Percentiles rank a stretch among this genome's conserved stretches.
Conservation (phyloP, 768 basidiomycete genomes). For the Collybia sp. region DNA sequence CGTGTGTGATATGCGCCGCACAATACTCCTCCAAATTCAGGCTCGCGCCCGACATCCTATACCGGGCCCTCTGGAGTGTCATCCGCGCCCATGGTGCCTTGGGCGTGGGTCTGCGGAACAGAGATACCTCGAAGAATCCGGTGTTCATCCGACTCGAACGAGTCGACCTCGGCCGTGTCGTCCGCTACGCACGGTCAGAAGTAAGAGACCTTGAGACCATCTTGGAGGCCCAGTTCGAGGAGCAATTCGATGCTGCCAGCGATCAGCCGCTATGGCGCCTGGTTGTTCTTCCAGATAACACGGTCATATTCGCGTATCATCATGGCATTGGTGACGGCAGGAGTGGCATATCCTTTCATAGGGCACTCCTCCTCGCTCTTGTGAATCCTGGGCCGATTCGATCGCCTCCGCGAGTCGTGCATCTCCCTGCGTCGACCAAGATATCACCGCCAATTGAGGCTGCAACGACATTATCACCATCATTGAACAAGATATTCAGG, state of each 20-base stretch:
- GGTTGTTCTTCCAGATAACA: slow-evolving; percentile 23
- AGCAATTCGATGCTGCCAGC: slow-evolving; percentile 17
- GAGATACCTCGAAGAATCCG: slow-evolving; percentile 8
- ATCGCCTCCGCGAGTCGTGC: slow-evolving; percentile 2
- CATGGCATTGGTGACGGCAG: slow-evolving; percentile 36
- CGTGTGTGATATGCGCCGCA: slow-evolving; percentile 26
- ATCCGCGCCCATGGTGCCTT: slow-evolving; percentile 24
- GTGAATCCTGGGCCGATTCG: slow-evolving; percentile 5
- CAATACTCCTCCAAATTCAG: slow-evolving; percentile 14
- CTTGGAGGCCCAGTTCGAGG: slow-evolving; percentile 19
- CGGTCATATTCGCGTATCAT: slow-evolving; percentile 29
- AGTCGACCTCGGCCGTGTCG: slow-evolving; percentile 22
- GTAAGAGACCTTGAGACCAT: slow-evolving; percentile 14
- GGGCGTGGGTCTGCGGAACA: slow-evolving; percentile 20
- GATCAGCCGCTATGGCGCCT: slow-evolving; percentile 34
- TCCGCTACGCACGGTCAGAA: slow-evolving; percentile 13
- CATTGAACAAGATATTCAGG: slow-evolving; percentile 16
- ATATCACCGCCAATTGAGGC: slow-evolving; percentile 23
- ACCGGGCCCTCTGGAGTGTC: slow-evolving; percentile 18
- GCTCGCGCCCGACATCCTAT: slow-evolving; percentile 20
- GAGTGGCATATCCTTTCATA: slow-evolving; percentile 33
- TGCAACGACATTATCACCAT: slow-evolving; percentile 18
- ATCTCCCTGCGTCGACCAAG: slow-evolving; percentile 8
- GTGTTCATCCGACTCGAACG: slow-evolving; percentile 20
- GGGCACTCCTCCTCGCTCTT: slow-evolving; percentile 23